A percentile compares a stretch with the other conserved stretches of the same genome.
phyloP scores from a whole-genome alignment of 192 early-diverging fungal species.

The Mycoemilia scoparia region DNA sequence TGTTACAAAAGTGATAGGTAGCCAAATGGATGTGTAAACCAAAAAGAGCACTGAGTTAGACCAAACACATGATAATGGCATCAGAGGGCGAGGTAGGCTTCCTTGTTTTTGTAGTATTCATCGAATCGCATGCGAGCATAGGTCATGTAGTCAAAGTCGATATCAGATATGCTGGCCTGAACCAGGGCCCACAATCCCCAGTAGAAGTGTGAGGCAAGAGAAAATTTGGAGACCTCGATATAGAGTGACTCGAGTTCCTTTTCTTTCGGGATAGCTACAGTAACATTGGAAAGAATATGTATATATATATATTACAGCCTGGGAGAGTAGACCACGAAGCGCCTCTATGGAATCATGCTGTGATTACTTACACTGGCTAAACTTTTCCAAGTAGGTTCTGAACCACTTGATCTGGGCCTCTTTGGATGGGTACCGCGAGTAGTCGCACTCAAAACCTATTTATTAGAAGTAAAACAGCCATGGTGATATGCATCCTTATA shows the following conservation, averaged over 20 bases:
- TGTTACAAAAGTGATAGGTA: background rate
- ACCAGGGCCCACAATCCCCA: constrained; percentile 71
- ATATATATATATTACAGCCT: background rate
- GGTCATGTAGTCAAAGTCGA: constrained; percentile 89
- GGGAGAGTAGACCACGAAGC: too few species aligned
- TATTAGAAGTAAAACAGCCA: too few species aligned
- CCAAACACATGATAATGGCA: too few species aligned
- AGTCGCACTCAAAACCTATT: constrained; percentile 97
- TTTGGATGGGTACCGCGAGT: constrained; percentile 56
- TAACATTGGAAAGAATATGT: background rate
- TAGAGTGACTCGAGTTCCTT: constrained; percentile 45
- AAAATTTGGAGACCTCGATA: constrained; percentile 61
- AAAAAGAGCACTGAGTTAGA: too few species aligned
- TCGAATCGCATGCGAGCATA: constrained; percentile 67
- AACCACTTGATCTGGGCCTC: constrained; percentile 59
- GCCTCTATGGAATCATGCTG: too few species aligned
- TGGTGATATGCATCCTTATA: background rate
- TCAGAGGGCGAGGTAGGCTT: too few species aligned
- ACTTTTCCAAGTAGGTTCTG: constrained; percentile 40
- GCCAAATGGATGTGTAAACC: constrained; percentile 6
- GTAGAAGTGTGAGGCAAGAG: constrained; percentile 80
- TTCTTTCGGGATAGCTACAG: constrained; percentile 4
- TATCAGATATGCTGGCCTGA: constrained; percentile 74
- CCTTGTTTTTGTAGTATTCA: constrained; percentile 46
- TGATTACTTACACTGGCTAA: constrained; percentile 13